Evolutionary conservation across 768 basidiomycete species (phyloP), one percentile per base, ranked within the genome.

Genomic region (Termitomyces titanicus): DNA sequence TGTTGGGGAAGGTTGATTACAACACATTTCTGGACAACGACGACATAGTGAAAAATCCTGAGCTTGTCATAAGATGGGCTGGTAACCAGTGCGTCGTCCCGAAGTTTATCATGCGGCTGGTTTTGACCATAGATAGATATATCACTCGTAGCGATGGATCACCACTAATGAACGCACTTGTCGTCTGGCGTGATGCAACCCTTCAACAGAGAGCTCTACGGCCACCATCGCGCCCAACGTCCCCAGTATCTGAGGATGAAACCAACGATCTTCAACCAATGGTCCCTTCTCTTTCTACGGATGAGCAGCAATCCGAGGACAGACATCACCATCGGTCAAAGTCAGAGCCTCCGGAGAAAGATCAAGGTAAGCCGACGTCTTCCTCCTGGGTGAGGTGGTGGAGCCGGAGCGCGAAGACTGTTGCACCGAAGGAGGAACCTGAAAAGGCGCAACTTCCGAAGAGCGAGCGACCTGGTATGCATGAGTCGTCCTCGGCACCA

Each of bases 371-470:
- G 61, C 79, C 81, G 4, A 79, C 80, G 0, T 82, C 84, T 13
- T 79, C 81, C 0, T 86, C 85, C n/a, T 93, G 90, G 92, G 82
- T 81, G 35, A 80, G 83, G 37, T 93, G 92, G 92, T 94, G 89
- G 91, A 84, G 80, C 57, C 76, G 88, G 18, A 86, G 82, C 68
- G 70, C 76, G 52, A 72, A 70, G 51, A 74, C 69, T 4, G 65
- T 63, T 22, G 59, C 49, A 13, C 55, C 65, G 27, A 51, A 34
- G 63, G 34, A 34, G 20, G 35, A 42, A 1, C 53, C 47, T 33
- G 31, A 40, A 3, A 29, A 15, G 27, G 8, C 29, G 12, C 39
- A 11, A 17, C 27, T 15, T 22, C 24, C 35, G 49, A 54, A 53
- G 46, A 33, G 18, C n/a, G 61, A 62, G 20, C 47, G 55, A 17